Percentiles rank a stretch among this genome's conserved stretches.
phyloP scores from a whole-genome alignment of 306 rosid genomes.

The Rubus idaeus region DNA sequence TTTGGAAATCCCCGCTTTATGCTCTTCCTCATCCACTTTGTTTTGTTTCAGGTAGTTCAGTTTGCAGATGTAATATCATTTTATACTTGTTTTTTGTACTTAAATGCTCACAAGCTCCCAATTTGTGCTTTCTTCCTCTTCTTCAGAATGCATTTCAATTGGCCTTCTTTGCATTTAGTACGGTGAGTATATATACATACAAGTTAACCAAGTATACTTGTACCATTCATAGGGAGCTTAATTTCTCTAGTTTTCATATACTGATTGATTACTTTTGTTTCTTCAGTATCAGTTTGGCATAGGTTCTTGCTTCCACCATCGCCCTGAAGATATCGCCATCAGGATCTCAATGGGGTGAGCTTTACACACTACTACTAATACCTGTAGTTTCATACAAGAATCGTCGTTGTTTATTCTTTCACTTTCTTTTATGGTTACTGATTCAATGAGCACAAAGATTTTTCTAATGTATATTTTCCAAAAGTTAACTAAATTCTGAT shows the following conservation, averaged over 20 bases:
- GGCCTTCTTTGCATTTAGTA: conserved; percentile 70
- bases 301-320: conserved; percentile 49
- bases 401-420: neutral
- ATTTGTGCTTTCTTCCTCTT: conserved; percentile 1
- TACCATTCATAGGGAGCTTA: neutral
- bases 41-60: conserved; percentile 59
- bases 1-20: conserved; percentile 59
- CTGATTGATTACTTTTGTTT: neutral
- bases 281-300: conserved; percentile 36
- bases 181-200: conserved; percentile 38
- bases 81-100: neutral
- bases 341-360: conserved; percentile 60
- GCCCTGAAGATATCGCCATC: conserved; percentile 40
- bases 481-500: neutral
- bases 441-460: neutral
- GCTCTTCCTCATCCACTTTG: conserved; percentile 66
- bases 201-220: neutral
- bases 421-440: neutral
- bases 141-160: conserved; percentile 78
- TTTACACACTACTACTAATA: neutral
- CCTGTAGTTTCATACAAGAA: neutral
- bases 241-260: conserved; percentile 10
- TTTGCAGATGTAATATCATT: neutral
- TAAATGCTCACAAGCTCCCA: neutral
- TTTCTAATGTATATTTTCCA: neutral